Base-by-base conservation (phyloP, 768 basidiomycete species). In the Boletus sensibilis region DNA sequence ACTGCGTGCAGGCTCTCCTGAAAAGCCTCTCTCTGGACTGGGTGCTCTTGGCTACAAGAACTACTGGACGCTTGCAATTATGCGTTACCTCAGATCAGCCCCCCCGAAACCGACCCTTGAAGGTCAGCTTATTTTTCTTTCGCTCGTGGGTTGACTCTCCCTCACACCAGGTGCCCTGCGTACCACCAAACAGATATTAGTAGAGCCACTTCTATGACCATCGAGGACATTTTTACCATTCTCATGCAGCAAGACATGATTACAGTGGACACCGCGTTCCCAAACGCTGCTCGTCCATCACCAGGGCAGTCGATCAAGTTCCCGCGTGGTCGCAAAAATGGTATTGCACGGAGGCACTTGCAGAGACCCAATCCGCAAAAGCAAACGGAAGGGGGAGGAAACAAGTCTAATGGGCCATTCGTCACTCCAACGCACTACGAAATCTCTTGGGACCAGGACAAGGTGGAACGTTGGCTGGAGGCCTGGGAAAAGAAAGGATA, bases 41-140 rank as follows among this genome's bases (percentile, higher is more conserved):
- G 97, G 97, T 23, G 88, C 91, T 13, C 78, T 98, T 51, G 91
- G 93, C n/a, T 99, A 99, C 76, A 87, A 81, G 75, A 91, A 87
- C 60, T 98, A 98, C 69, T 98, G 97, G 96, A 92, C 86, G 3
- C 75, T 94, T 43, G 80, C 92, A 35, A 68, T 98, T 51, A 94
- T 94, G 84, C 82, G 86, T 52, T 95, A 86, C 72, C 76, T 90
- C 52, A 76, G 78, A 39, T 80, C 78, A 14, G 82, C 84, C 13
- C 79, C 86, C n/a, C 77, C 76, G 34, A 76, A 80, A 50, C 82
- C 86, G 25, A 79, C 80, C 35, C 75, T 97, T 47, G 88, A 94
- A 82, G 92, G 94, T 92, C 60, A 62, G 81, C 27, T 41, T 35
- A 33, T 34, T 39, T 53, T 57, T 53, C n/a, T 47, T 51, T 62